These are phyloP conservation scores for Fraxinus velutina DNA, from an alignment of 305 asterid genomes.

Conservation along the genomic window DNA sequence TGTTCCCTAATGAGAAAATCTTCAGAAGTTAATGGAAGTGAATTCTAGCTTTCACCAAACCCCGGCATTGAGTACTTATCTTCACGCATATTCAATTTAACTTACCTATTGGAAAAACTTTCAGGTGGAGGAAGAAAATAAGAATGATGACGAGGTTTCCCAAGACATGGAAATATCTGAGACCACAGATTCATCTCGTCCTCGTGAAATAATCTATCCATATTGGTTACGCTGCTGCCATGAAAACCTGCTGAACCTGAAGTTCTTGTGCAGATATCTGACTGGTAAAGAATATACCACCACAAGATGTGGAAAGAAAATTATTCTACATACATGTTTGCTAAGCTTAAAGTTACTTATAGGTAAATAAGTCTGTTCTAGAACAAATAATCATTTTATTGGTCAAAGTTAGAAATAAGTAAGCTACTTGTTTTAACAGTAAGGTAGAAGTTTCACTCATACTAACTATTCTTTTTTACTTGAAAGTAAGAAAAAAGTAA, in stretches of 20 bases:
- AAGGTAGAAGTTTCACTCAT: not conserved
- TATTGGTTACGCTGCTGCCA: slow-evolving; percentile 29
- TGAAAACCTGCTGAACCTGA: slow-evolving; percentile 46
- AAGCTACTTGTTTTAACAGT: not conserved
- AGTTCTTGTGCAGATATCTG: slow-evolving; percentile 44
- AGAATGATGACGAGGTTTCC: slow-evolving; percentile 34
- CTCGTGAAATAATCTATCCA: slow-evolving; percentile 33
- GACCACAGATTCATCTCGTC: slow-evolving; percentile 46
- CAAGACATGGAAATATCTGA: slow-evolving; percentile 37
- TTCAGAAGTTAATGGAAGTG: slow-evolving; percentile 42
- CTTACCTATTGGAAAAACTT: slow-evolving; percentile 38
- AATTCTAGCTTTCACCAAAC: slow-evolving; percentile 28
- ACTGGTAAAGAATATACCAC: slow-evolving; percentile 45
- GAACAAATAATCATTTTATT: not conserved
- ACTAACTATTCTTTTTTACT: not conserved
- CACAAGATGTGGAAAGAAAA: slow-evolving; percentile 24
- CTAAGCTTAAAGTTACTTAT: not conserved
- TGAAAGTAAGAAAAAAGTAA: not conserved
- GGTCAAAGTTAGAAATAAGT: not conserved
- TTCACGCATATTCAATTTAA: slow-evolving; percentile 40
- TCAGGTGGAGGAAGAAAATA: slow-evolving; percentile 27
- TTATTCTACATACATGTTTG: slow-evolving; percentile 6
- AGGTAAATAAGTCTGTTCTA: not conserved
- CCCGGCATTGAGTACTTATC: slow-evolving; percentile 35
- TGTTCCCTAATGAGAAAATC: slow-evolving; percentile 34